Base-by-base conservation (phyloP, 2,329 filamentous ascomycete species). In the Fusarium oligoseptatum region DNA sequence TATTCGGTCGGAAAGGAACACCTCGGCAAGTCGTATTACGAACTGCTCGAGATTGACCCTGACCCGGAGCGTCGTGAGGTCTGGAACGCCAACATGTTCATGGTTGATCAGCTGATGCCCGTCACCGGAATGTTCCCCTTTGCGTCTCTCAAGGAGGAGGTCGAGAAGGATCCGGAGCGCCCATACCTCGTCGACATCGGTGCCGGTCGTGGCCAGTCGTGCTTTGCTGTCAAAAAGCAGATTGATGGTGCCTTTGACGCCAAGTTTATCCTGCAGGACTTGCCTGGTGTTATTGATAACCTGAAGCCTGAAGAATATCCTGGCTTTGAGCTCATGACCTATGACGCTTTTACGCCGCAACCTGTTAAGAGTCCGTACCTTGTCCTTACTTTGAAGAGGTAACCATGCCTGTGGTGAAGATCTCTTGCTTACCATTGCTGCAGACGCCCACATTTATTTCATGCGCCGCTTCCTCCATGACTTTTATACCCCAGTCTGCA, bases 71-170 rank as follows among this genome's bases (percentile, higher is more conserved):
- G 74, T n/a, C 79, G 81, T 8, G 73, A 77, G 15, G 69, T 82
- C n/a, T 83, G 81, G 81, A 81, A 83, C 60, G 70, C 72, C 20
- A 80, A 77, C 48, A 78, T 83, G 73, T 76, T 79, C 41, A 76
- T 76, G 55, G 76, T 80, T 20, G 80, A 81, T 17, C 75, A 81
- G 58, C 58, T 81, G 22, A 82, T 82, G 76, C 81, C 81, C 9
- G 78, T 83, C 15, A 45, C 71, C 3, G 81, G 81, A 60, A 83
- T 83, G 81, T 83, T 82, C n/a, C 81, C 80, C 1, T 83, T 81
- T 60, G 67, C 71, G 2, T 75, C 79, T 3, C 70, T 83, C 3
- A 78, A 77, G 58, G 75, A 78, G 2, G 76, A 79, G 27, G 80
- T 81, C 3, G 70, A 79, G 24, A 68, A 76, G 55, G 76, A 81